phyloP scores from a whole-genome alignment of 768 basidiomycete genomes.

The Mycena haematopus region DNA sequence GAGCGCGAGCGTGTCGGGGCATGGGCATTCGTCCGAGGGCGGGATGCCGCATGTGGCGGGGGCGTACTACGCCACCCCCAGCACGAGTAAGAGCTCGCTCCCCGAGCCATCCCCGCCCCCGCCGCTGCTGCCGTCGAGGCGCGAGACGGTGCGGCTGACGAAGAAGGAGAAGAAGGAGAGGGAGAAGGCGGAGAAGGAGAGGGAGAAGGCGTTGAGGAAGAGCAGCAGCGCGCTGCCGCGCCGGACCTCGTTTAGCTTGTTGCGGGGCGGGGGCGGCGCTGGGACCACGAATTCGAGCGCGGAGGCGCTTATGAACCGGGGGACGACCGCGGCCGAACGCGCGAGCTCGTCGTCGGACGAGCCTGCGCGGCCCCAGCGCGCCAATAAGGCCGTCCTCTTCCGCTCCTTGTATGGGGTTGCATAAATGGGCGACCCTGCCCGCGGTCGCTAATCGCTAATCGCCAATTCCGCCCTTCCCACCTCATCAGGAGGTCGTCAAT shows the following conservation, averaged over 20 bases:
- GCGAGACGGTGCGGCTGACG: constrained; percentile 16
- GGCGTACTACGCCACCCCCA: constrained; percentile 13
- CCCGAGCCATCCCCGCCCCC: too few species aligned
- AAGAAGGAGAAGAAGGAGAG: constrained; percentile 24
- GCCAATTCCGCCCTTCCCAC: too few species aligned
- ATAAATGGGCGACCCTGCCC: constrained; percentile 9
- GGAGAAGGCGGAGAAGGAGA: constrained; percentile 17
- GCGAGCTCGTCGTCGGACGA: constrained; percentile 26
- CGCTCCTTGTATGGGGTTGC: constrained; percentile 20
- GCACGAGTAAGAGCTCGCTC: constrained; percentile 29
- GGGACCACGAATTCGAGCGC: constrained; percentile 26
- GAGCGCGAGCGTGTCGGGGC: constrained; percentile 19
- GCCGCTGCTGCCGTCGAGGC: constrained; percentile 5
- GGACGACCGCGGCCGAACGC: constrained; percentile 1
- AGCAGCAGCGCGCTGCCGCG: constrained; percentile 12
- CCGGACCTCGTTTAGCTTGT: constrained; percentile 23
- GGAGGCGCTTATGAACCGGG: constrained; percentile 26
- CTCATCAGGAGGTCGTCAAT: too few species aligned
- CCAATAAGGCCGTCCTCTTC: constrained; percentile 11
- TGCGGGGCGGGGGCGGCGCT: constrained; percentile 6
- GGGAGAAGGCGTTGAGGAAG: constrained; percentile 27
- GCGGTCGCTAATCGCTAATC: constrained; percentile 1
- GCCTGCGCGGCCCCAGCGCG: not conserved
- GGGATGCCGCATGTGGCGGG: not conserved
- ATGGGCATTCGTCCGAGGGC: constrained; percentile 23